Evolutionary conservation across 371 early-diverging fungal species (phyloP), one percentile per base, ranked within the genome.

Genomic region (Phascolomyces articulosus): DNA sequence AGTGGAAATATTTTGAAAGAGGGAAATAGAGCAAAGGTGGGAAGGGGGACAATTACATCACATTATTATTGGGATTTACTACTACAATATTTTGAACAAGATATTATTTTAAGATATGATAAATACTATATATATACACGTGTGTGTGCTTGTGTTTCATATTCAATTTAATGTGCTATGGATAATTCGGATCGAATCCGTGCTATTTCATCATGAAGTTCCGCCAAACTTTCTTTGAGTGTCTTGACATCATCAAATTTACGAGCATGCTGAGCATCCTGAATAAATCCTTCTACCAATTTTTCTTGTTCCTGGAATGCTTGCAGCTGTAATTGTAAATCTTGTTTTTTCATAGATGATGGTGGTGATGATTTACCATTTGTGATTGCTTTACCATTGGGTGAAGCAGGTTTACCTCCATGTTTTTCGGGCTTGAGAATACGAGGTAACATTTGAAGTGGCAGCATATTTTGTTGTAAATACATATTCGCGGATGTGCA

Each of bases 391-490:
- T 41, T 11, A 41, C 41, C 41, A 13, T 38, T 38, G 9, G 38
- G 6, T 38, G 38, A n/a, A n/a, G n/a, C n/a, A n/a, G n/a, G n/a
- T n/a, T n/a, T n/a, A 31, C 31, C 31, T 18, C 54, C 56, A 9
- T 61, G 48, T 10, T 67, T 66, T 7, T 63, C 67, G 7, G 82
- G 70, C 40, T 85, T 81, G 56, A 84, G 66, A 7, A 86, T 85
- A 31, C 83, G 74, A 9, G 96, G 96, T 60, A 96, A 78, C 73
- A 94, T 85, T 23, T 93, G 91, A 23, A 96, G 82, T 15, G 96
- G 90, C 31, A 95, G 85, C 95, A 96, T 96, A 58, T 95, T 86
- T 48, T 85, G 83, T 72, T 96, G 96, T 21, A 96, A 75, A 64
- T 90, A 95, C 63, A 91, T 83, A 23, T 86, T 87, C 2, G 90